phyloP scores from a whole-genome alignment of 768 basidiomycete genomes.

The Phylloporus sp. region DNA sequence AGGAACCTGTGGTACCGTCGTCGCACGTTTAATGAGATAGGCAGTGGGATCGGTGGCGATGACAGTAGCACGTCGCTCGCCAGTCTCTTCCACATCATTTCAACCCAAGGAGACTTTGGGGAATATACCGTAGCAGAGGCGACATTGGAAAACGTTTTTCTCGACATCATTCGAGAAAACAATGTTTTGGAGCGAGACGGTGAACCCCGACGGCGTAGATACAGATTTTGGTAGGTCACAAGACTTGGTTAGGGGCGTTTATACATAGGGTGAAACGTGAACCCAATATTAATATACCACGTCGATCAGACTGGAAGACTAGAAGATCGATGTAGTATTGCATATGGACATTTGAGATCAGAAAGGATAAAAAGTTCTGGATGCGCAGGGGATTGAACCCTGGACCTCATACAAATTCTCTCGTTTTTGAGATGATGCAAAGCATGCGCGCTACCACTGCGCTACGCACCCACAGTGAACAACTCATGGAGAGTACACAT shows the following conservation, averaged over 20 bases:
- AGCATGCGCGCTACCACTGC: constrained; percentile 42
- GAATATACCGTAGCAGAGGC: constrained; percentile 72
- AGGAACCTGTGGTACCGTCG: background rate
- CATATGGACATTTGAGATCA: too few relatives aligned
- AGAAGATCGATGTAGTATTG: too few relatives aligned
- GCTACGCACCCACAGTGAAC: constrained; percentile 26
- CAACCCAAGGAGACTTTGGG: constrained; percentile 48
- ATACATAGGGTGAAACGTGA: too few relatives aligned
- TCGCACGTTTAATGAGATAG: background rate
- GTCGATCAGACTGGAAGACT: background rate
- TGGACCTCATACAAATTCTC: constrained; percentile 38
- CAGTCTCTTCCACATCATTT: constrained; percentile 53
- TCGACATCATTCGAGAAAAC: constrained; percentile 65
- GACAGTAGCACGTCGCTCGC: constrained; percentile 44
- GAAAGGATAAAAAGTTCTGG: too few relatives aligned
- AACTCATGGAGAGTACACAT: too few relatives aligned
- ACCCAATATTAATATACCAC: background rate
- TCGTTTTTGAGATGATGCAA: constrained; percentile 17
- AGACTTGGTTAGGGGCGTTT: background rate
- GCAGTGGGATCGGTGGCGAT: background rate
- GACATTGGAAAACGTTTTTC: constrained; percentile 67
- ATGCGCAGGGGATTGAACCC: too few relatives aligned
- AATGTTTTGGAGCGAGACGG: constrained; percentile 49
- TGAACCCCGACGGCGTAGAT: constrained; percentile 3
- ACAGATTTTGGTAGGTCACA: constrained; percentile 5